Evolutionary conservation across 768 basidiomycete species (phyloP).

Genomic region (Terana coerulea): DNA sequence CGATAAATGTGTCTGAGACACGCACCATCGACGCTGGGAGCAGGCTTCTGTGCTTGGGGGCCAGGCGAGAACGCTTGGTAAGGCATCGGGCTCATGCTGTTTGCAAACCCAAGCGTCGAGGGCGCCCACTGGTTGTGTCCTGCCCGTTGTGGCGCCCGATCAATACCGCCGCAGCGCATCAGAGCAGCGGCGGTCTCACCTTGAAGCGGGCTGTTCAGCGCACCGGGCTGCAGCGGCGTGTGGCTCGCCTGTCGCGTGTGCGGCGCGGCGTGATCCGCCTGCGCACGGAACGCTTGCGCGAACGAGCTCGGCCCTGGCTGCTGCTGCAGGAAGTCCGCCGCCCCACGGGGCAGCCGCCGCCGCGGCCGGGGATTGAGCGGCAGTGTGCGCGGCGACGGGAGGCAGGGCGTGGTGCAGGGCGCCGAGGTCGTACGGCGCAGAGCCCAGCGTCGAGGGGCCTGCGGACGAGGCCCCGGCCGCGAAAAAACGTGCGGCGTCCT

Average conservation of each 20-base stretch:
- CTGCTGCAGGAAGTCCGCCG: conserved; percentile 53
- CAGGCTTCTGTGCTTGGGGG: conserved; percentile 13
- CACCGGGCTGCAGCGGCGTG: background rate
- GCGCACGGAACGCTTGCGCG: conserved; percentile 1
- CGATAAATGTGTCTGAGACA: conserved; percentile 6
- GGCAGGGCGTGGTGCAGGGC: conserved; percentile 50
- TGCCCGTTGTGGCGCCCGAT: no score
- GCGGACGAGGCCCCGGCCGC: conserved; percentile 20
- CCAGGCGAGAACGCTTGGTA: conserved; percentile 28
- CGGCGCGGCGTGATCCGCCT: conserved; percentile 1
- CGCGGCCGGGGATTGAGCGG: conserved; percentile 21
- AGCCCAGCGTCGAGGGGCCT: conserved; percentile 27
- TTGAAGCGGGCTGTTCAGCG: background rate
- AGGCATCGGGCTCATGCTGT: conserved; percentile 33
- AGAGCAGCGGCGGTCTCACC: no score
- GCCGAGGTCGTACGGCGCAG: conserved; percentile 54
- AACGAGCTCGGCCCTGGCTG: conserved; percentile 16
- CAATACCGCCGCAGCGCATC: no score
- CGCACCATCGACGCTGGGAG: conserved; percentile 42
- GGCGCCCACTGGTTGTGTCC: conserved; percentile 14
- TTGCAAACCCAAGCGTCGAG: conserved; percentile 30
- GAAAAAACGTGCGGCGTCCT: conserved; percentile 68
- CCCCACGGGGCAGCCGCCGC: conserved; percentile 48
- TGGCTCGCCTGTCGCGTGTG: background rate
- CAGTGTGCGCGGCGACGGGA: conserved; percentile 15